These are phyloP conservation scores for Vinca minor DNA, from an alignment of 257 asterid species.

Conservation along the genomic window DNA sequence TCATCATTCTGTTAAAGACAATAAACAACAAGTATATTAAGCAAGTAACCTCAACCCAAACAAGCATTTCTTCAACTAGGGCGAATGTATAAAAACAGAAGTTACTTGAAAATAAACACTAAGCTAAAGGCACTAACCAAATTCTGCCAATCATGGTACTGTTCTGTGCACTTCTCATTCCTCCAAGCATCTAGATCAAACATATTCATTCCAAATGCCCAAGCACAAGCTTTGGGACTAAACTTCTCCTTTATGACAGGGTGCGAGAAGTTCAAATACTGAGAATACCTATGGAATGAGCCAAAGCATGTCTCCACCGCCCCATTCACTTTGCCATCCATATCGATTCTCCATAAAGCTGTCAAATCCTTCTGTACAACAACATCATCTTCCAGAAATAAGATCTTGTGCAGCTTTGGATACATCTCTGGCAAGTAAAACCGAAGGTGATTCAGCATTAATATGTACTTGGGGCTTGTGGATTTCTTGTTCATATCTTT, in stretches of 20 bases:
- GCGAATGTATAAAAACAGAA: background rate
- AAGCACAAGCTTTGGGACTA: conserved; percentile 74
- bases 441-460: conserved; percentile 74
- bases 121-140: conserved; percentile 43
- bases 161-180: conserved; percentile 62
- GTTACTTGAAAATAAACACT: background rate
- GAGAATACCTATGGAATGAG: conserved; percentile 68
- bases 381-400: conserved; percentile 85
- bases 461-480: conserved; percentile 70
- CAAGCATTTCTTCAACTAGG: background rate
- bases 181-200: conserved; percentile 96
- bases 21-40: background rate
- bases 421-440: conserved; percentile 92
- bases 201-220: conserved; percentile 95
- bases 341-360: conserved; percentile 69
- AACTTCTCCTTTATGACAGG: conserved; percentile 77
- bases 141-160: conserved; percentile 86
- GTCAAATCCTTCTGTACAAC: conserved; percentile 96
- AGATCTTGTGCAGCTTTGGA: conserved; percentile 69
- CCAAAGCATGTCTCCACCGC: conserved; percentile 94
- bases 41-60: background rate
- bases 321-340: conserved; percentile 87
- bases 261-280: conserved; percentile 77
- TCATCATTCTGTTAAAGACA: conserved; percentile 59
- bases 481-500: conserved; percentile 62